Conservation (phyloP, 495 filamentous ascomycete species). For the Lophium mytilinum region DNA sequence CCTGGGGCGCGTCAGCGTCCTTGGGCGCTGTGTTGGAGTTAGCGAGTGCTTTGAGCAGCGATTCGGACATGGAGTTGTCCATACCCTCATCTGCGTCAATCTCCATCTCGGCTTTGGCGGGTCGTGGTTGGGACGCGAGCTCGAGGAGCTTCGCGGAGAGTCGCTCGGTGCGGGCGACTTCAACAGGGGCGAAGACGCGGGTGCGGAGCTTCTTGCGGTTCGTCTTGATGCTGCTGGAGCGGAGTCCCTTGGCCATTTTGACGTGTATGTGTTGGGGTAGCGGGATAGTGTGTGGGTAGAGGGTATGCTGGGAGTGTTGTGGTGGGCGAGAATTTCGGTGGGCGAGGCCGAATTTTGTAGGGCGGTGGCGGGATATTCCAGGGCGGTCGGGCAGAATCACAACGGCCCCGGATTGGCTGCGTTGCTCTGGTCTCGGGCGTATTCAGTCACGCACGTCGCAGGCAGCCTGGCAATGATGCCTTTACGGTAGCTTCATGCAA, state of each 20-base stretch:
- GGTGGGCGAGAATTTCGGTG: not conserved
- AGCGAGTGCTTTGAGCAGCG: not conserved
- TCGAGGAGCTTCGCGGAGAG: constrained; percentile 74
- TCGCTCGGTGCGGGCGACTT: constrained; percentile 64
- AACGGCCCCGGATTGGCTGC: not conserved
- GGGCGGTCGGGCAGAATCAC: not conserved
- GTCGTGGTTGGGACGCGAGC: constrained; percentile 54
- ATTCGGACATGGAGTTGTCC: not conserved
- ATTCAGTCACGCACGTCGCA: not conserved
- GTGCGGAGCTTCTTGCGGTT: constrained; percentile 69
- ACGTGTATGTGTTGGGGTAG: not conserved
- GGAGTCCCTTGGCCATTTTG: constrained; percentile 72
- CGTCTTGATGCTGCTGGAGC: constrained; percentile 65
- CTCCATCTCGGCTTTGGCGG: constrained; percentile 30
- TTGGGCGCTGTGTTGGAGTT: not conserved
- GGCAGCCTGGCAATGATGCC: no score
- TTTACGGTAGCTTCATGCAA: not conserved
- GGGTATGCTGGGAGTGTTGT: not conserved
- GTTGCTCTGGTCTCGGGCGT: not conserved
- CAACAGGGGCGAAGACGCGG: constrained; percentile 70
- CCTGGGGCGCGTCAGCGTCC: not conserved
- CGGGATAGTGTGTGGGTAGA: not conserved
- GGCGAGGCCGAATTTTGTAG: constrained; percentile 21
- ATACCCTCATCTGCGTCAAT: constrained; percentile 25
- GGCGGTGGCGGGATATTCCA: not conserved